phyloP scores from a whole-genome alignment of 2,329 filamentous ascomycete species.

The Aspergillus sp. region DNA sequence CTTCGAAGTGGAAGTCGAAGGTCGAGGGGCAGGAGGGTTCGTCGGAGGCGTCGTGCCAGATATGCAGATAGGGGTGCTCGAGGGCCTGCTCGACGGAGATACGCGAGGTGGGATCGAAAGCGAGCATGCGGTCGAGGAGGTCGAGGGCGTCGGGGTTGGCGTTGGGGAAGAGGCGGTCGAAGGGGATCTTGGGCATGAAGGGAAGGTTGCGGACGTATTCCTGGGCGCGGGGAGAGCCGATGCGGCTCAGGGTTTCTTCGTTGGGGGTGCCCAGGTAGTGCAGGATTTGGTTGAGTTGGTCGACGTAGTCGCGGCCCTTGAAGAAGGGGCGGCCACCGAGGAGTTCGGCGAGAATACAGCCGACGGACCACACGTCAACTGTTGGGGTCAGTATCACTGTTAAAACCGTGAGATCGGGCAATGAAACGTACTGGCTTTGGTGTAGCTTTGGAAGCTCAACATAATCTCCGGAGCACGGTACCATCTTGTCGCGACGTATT shows the following conservation, averaged over 20 bases:
- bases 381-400: slow-evolving; percentile 7
- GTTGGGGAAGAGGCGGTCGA: slow-evolving; percentile 80
- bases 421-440: slow-evolving; percentile 86
- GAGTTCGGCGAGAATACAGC: slow-evolving; percentile 93
- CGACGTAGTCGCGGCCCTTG: slow-evolving; percentile 98
- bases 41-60: slow-evolving; percentile 97
- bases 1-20: slow-evolving; percentile 97
- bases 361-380: slow-evolving; percentile 99
- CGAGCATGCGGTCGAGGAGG: slow-evolving; percentile 92
- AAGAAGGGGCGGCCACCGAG: slow-evolving; percentile 96
- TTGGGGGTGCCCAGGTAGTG: slow-evolving; percentile 96
- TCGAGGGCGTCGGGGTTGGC: slow-evolving; percentile 95
- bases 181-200: slow-evolving; percentile 88
- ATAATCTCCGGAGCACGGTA: slow-evolving; percentile 98
- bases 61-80: slow-evolving; percentile 91
- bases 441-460: slow-evolving; percentile 99
- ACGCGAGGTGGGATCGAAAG: slow-evolving; percentile 88
- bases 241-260: slow-evolving; percentile 86
- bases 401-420: neutral
- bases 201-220: slow-evolving; percentile 97
- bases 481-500: slow-evolving; percentile 98
- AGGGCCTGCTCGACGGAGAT: slow-evolving; percentile 93
- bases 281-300: slow-evolving; percentile 98
- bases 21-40: slow-evolving; percentile 88
- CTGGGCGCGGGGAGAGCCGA: slow-evolving; percentile 90